phyloP scores from a whole-genome alignment of 371 early-diverging fungal genomes.

The Mucor indicus region DNA sequence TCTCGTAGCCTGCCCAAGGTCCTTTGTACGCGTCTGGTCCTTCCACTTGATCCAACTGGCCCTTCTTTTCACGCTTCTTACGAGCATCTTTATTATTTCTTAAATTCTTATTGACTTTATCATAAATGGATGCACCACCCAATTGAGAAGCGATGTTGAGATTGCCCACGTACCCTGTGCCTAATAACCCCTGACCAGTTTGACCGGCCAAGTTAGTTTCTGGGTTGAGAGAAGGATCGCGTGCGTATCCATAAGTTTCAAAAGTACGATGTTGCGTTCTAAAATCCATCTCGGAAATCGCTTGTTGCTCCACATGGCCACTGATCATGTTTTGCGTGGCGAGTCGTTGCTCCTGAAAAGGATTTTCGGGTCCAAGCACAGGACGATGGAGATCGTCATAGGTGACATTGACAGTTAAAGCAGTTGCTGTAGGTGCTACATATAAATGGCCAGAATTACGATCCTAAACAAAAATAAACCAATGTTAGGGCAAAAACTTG shows the following conservation, averaged over 20 bases:
- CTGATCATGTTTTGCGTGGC: conserved; percentile 66
- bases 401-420: conserved; percentile 74
- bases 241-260: conserved; percentile 79
- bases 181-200: conserved; percentile 53
- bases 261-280: conserved; percentile 79
- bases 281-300: conserved; percentile 75
- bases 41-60: conserved; percentile 72
- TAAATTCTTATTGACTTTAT: conserved; percentile 47
- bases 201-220: conserved; percentile 44
- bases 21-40: conserved; percentile 85
- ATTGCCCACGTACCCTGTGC: conserved; percentile 72
- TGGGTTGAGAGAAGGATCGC: conserved; percentile 68
- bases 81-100: conserved; percentile 49
- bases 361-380: conserved; percentile 76
- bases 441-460: conserved; percentile 38
- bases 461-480: conserved; percentile 14
- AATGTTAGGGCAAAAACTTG: not conserved
- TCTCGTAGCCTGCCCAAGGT: conserved; percentile 95
- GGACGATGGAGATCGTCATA: conserved; percentile 72
- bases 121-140: conserved; percentile 54
- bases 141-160: conserved; percentile 46
- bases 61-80: conserved; percentile 74
- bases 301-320: conserved; percentile 82
- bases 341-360: conserved; percentile 50
- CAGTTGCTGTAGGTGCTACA: conserved; percentile 63